A percentile compares a stretch with the other conserved stretches of the same genome.
These are phyloP conservation scores for Coemansia sp. DNA, from an alignment of 192 early-diverging fungal species.

Conservation along the genomic window DNA sequence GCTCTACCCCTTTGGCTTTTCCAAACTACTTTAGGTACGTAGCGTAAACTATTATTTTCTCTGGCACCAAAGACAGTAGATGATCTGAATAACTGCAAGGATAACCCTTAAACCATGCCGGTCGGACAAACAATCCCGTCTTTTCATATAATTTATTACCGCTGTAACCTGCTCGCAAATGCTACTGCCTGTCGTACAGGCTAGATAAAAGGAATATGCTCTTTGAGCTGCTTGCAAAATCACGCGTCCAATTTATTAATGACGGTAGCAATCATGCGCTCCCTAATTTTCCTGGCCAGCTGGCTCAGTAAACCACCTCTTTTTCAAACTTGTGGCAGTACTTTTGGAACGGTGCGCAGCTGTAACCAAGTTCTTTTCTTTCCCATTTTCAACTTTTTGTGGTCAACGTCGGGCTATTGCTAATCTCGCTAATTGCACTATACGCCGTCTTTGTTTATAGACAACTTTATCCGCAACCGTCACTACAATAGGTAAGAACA, in stretches of 20 bases:
- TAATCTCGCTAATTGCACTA: too few species aligned
- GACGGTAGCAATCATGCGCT: neutral
- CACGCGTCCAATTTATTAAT: neutral
- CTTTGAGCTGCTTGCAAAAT: neutral
- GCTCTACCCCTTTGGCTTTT: neutral
- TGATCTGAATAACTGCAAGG: neutral
- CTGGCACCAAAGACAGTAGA: neutral
- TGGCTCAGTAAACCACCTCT: neutral
- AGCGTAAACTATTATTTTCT: neutral
- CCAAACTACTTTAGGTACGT: neutral
- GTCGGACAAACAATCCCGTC: constrained; percentile 3
- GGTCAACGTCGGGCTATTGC: too few species aligned
- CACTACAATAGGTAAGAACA: too few species aligned
- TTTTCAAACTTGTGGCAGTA: neutral
- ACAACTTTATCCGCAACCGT: too few species aligned
- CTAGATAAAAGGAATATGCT: neutral
- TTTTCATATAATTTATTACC: neutral
- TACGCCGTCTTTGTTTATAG: too few species aligned
- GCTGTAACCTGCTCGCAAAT: neutral
- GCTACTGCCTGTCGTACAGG: neutral
- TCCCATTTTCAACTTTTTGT: too few species aligned
- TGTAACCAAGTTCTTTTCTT: too few species aligned
- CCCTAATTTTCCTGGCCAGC: neutral
- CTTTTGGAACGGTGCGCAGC: neutral
- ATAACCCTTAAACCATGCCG: neutral